Evolutionary conservation across 2,329 filamentous ascomycete species (phyloP).

Genomic region (Botryotinia convoluta): DNA sequence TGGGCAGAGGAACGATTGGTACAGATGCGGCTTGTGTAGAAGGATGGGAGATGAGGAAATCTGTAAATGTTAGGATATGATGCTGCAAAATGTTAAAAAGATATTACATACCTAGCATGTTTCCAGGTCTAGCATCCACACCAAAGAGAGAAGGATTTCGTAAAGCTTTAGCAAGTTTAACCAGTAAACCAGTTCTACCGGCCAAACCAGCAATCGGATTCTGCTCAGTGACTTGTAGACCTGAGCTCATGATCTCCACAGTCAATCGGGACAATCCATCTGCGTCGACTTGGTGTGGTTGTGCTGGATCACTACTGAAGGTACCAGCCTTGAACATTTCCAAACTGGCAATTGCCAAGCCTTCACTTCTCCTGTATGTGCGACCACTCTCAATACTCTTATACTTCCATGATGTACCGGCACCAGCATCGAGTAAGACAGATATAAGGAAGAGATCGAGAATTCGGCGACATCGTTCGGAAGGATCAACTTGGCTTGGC

Average conservation of each 20-base stretch:
- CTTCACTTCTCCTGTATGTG: conserved; percentile 81
- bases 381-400: conserved; percentile 86
- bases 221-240: conserved; percentile 76
- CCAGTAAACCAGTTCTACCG: conserved; percentile 76
- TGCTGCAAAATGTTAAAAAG: background rate
- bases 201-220: conserved; percentile 85
- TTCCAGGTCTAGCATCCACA: conserved; percentile 78
- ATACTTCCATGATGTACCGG: conserved; percentile 88
- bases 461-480: conserved; percentile 71
- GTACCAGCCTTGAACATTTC: conserved; percentile 94
- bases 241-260: conserved; percentile 70
- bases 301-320: conserved; percentile 78
- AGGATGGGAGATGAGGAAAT: conserved; percentile 89
- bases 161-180: conserved; percentile 72
- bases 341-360: conserved; percentile 70
- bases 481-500: conserved; percentile 62
- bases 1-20: conserved; percentile 81
- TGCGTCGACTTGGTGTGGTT: conserved; percentile 89
- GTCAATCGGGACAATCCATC: conserved; percentile 73
- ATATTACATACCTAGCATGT: conserved; percentile 78
- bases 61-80: conserved; percentile 46
- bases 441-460: conserved; percentile 79
- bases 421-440: conserved; percentile 81
- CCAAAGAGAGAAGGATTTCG: conserved; percentile 82
- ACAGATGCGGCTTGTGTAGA: conserved; percentile 85